Evolutionary conservation across 345 rosid genomes (phyloP), one percentile per base, ranked within the genome.

Genomic region (Camelina sativa): DNA sequence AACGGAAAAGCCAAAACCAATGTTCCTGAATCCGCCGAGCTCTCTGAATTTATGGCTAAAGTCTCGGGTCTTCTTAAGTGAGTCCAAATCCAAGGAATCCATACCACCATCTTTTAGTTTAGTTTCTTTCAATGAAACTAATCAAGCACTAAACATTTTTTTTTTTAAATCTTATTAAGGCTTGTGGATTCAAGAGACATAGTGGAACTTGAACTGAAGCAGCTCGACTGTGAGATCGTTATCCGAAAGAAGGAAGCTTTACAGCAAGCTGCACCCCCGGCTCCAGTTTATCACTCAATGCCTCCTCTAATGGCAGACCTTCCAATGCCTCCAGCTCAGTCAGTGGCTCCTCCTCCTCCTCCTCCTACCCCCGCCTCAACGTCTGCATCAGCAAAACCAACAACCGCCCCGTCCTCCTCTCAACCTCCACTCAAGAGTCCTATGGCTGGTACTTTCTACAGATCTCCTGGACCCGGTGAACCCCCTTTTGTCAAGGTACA

Each of bases 361-460:
- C 28, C 70, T 71, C 72, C 86, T 4, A 55, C 82, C 53, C 69
- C 82, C 1, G 57, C 86, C 28, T 47, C 84, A 46, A 69, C 70
- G 2, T 85, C 83, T 13, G 79, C 85, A 15, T 16, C 75, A 11
- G 85, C 84, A 11, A 65, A 88, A 22, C 87, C 87, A 57, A 74
- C 82, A 62, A 82, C 86, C 57, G 16, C 88, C 4, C 61, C 66
- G 15, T 32, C 75, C 51, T 78, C 90, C 28, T 86, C 90, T 50
- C 89, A 84, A 52, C 88, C 92, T 15, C 76, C 93, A 5, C 82
- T 95, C 19, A 89, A 87, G 56, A 87, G 97, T 72, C 97, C 99
- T 28, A 92, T 95, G 99, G 96, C 97, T 66, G 99, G 99, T 73
- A 95, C 97, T 72, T 95, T 95, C 67, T 95, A 95, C 65, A 80